Evolutionary conservation across 176 grass and related monocot species (phyloP), one percentile per base, ranked within the genome.

Genomic region (Juncus inflexus): DNA sequence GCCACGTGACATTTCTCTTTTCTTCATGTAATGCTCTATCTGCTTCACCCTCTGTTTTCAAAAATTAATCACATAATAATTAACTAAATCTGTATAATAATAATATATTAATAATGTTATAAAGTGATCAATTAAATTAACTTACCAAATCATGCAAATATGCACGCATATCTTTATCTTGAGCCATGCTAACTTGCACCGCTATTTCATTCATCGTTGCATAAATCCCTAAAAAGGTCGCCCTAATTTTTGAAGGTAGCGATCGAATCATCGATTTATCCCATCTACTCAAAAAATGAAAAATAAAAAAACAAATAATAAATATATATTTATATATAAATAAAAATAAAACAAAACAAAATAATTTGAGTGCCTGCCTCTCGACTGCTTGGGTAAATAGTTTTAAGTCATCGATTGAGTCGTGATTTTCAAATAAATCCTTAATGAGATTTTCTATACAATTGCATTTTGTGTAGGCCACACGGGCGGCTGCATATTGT

Each of bases 401-500:
- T 58, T 19, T 50, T 37, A 79, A 58, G 13, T 73, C 77, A 12
- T 59, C 35, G 3, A 14, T 11, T 1, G 60, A 79, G 64, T 73
- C 38, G 39, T 79, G 77, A 7, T 54, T 37, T 7, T 65, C 58
- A 73, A 79, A 79, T 19, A 79, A 42, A 65, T 72, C n/a, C 7
- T 6, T 66, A 54, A 79, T 41, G 7, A 67, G 39, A 70, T 79
- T 73, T 51, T 79, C 77, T 40, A 73, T 42, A 37, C 51, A 72
- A 38, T 73, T 79, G 60, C 50, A 73, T 66, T 79, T 79, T 40
- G 77, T 79, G 50, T 79, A 79, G 9, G 67, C 67, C 56, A 79
- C 55, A 15, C 77, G 60, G 37, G 40, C 54, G 35, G 3, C 16
- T 50, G 50, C 40, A 15, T 64, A 73, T 37, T 79, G 10, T 9